phyloP scores from a whole-genome alignment of 192 early-diverging fungal genomes.

The Rhizophagus sp. region DNA sequence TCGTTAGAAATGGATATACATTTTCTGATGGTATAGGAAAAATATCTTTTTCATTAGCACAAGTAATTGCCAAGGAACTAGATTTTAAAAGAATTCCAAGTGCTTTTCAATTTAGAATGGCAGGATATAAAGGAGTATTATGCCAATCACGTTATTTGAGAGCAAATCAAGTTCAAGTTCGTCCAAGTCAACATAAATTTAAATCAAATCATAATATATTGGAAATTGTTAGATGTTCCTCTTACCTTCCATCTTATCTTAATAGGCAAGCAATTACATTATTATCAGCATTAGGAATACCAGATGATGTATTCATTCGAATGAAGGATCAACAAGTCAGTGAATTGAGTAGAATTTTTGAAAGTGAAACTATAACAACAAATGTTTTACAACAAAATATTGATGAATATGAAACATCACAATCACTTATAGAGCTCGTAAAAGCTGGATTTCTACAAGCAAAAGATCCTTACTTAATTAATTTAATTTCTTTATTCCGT shows the following conservation, averaged over 20 bases:
- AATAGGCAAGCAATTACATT: slow-evolving; percentile 71
- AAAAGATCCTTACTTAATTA: slow-evolving; percentile 49
- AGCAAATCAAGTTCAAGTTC: slow-evolving; percentile 47
- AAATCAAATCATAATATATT: slow-evolving; percentile 47
- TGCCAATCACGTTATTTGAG: slow-evolving; percentile 35
- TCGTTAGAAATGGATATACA: slow-evolving; percentile 53
- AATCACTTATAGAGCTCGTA: slow-evolving; percentile 44
- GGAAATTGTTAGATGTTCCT: slow-evolving; percentile 60
- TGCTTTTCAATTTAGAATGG: slow-evolving; percentile 75
- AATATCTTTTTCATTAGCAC: slow-evolving; percentile 53
- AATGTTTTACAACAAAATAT: slow-evolving; percentile 41
- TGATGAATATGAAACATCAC: slow-evolving; percentile 46
- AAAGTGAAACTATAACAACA: slow-evolving; percentile 36
- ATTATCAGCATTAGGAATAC: slow-evolving; percentile 56
- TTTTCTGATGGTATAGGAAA: slow-evolving; percentile 81
- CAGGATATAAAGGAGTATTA: slow-evolving; percentile 66
- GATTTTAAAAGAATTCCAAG: slow-evolving; percentile 47
- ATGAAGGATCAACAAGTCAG: slow-evolving; percentile 47
- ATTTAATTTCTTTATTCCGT: slow-evolving; percentile 47
- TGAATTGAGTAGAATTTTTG: slow-evolving; percentile 41
- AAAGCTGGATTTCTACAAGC: slow-evolving; percentile 46
- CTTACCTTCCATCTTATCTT: slow-evolving; percentile 52
- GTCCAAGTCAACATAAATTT: slow-evolving; percentile 65
- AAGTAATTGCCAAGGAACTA: slow-evolving; percentile 39
- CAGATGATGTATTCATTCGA: slow-evolving; percentile 54